These are phyloP conservation scores for Lentinus brumalis DNA, from an alignment of 768 basidiomycete species.

Conservation along the genomic window DNA sequence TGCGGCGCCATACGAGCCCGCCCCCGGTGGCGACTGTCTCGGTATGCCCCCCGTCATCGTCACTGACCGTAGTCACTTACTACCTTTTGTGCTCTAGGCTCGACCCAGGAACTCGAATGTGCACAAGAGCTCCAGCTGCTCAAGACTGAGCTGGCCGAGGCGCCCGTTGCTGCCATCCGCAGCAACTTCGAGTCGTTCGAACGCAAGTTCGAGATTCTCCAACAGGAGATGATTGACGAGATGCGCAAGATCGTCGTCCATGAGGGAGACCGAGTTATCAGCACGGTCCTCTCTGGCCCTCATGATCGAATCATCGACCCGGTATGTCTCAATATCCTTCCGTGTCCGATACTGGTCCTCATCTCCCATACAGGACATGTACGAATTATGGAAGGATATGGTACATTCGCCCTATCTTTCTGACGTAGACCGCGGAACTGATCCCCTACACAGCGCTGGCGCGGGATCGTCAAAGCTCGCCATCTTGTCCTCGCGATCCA, in stretches of 20 bases:
- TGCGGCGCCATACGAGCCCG: too few relatives aligned
- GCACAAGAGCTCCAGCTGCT: background rate
- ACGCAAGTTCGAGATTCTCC: constrained; percentile 3
- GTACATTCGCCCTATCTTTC: constrained; percentile 27
- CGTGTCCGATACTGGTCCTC: background rate
- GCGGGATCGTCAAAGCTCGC: constrained; percentile 51
- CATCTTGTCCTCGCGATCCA: constrained; percentile 47
- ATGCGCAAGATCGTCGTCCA: background rate
- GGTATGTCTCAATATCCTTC: background rate
- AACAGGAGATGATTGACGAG: background rate
- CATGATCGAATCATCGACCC: constrained; percentile 5
- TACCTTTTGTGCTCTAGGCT: background rate
- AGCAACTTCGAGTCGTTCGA: constrained; percentile 5
- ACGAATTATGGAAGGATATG: constrained; percentile 55
- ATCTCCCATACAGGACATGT: constrained; percentile 40
- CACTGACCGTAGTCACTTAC: background rate
- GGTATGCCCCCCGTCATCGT: too few relatives aligned
- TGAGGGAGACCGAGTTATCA: background rate
- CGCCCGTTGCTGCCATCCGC: background rate
- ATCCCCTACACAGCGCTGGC: constrained; percentile 42
- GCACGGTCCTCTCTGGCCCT: background rate
- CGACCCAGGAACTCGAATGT: too few relatives aligned
- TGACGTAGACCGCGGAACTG: background rate
- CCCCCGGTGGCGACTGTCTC: too few relatives aligned
- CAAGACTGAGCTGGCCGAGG: constrained; percentile 8